Evolutionary conservation across 306 rosid species (phyloP), one percentile per base, ranked within the genome.

Genomic region (Alnus rubra): DNA sequence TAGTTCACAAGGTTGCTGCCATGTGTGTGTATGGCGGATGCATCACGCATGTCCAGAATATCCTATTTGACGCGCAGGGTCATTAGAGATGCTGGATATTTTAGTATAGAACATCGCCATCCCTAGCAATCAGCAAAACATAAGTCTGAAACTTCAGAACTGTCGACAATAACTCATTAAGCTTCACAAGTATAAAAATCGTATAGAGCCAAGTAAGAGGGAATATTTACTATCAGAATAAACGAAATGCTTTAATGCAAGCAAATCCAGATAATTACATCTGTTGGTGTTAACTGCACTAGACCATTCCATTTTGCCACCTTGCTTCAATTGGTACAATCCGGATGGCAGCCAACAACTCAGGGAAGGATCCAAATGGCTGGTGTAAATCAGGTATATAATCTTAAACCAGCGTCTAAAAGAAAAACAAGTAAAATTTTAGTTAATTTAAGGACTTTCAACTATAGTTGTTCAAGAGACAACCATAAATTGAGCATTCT

Each of bases 391-490:
- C 28, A 52, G 44, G 72, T 37, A 67, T 49, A 1, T 7, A 14
- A 67, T 76, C 28, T 47, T 44, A 47, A 48, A 68, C 45, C 53
- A 63, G 28, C 18, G 39, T 63, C 75, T 69, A 78, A 59, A 69
- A 49, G 30, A 7, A 7, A 1, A 80, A 80, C 58, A 77, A 37
- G 37, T 51, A 53, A 33, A 37, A 44, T 71, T 73, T 7, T 69
- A 31, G 55, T 60, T 59, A 64, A 70, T 35, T 58, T 45, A 47
- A 56, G 7, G 58, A 44, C 76, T 73, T 83, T 52, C 50, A 69
- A 63, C 71, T 48, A 39, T 63, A 69, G 44, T 63, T 28, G 1
- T 42, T 42, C 50, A 49, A 70, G 33, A 65, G 55, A 83, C 19
- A 0, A 12, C 53, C 42, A 39, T 33, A 55, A 48, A 70, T 71